These are phyloP conservation scores for Jatropha curcas DNA, from an alignment of 345 rosid species.

Conservation along the genomic window DNA sequence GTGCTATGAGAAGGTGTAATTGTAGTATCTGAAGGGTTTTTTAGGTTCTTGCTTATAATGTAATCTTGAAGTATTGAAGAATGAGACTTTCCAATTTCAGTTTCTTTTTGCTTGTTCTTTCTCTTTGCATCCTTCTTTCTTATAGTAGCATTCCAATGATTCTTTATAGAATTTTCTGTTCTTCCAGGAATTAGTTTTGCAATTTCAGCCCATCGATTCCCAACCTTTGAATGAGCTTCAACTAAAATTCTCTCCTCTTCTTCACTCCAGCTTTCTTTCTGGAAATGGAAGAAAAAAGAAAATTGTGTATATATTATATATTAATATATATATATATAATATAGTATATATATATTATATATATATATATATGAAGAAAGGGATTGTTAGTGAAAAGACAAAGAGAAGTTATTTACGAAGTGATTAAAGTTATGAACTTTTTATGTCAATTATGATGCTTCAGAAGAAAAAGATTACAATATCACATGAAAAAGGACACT, in stretches of 20 bases:
- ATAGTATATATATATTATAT: background rate
- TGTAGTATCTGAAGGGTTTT: constrained; percentile 15
- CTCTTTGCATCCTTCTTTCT: constrained; percentile 77
- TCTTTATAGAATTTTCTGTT: constrained; percentile 87
- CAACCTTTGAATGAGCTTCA: constrained; percentile 69
- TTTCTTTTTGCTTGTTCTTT: constrained; percentile 46
- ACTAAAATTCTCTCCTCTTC: constrained; percentile 79
- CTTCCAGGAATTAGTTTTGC: constrained; percentile 82
- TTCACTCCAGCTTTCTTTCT: constrained; percentile 95
- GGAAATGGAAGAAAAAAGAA: constrained; percentile 7
- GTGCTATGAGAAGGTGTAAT: constrained; percentile 17
- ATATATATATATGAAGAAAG: background rate
- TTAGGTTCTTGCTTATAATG: constrained; percentile 52
- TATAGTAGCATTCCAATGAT: constrained; percentile 94
- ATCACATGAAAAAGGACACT: constrained; percentile 35
- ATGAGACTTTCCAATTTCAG: constrained; percentile 35
- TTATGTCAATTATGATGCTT: constrained; percentile 12
- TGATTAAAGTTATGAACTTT: constrained; percentile 18
- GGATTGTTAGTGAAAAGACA: background rate
- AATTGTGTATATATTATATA: too few relatives aligned
- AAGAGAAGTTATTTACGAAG: background rate
- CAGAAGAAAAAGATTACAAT: background rate
- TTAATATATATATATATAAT: too few relatives aligned
- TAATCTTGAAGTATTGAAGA: constrained; percentile 82
- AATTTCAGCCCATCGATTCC: constrained; percentile 96